Evolutionary conservation across 2,329 filamentous ascomycete species (phyloP).

Genomic region (Ophiostoma australiae): DNA sequence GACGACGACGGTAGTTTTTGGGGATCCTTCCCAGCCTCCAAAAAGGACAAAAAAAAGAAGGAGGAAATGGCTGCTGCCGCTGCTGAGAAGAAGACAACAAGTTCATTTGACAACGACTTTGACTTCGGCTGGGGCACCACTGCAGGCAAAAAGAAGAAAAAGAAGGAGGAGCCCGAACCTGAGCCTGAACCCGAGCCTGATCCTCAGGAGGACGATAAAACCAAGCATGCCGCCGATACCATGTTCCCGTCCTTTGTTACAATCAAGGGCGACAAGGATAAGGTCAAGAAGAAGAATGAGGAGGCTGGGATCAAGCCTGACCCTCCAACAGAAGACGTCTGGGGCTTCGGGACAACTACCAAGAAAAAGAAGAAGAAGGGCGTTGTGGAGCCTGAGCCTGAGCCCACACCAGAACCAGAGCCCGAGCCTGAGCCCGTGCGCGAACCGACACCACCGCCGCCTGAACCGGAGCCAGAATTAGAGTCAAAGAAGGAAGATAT

Average conservation of each 20-base stretch:
- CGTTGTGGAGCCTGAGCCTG: constrained; percentile 25
- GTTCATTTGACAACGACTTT: not conserved
- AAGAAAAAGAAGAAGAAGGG: constrained; percentile 19
- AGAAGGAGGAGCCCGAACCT: constrained; percentile 23
- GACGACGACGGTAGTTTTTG: constrained; percentile 20
- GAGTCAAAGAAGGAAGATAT: constrained; percentile 24
- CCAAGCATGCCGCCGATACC: constrained; percentile 9
- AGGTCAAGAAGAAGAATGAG: constrained; percentile 17
- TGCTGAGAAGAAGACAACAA: not conserved
- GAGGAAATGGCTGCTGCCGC: not conserved
- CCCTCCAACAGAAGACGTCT: constrained; percentile 27
- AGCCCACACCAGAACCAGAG: constrained; percentile 26
- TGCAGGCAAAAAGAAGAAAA: constrained; percentile 28
- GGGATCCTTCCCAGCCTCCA: constrained; percentile 18
- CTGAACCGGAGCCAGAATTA: constrained; percentile 19
- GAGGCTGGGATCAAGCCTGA: constrained; percentile 17
- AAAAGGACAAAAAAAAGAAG: constrained; percentile 31
- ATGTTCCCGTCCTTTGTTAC: constrained; percentile 12
- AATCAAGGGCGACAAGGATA: constrained; percentile 23
- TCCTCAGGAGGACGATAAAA: not conserved
- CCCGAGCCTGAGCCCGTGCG: constrained; percentile 12
- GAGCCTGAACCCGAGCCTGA: constrained; percentile 25
- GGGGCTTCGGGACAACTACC: constrained; percentile 20
- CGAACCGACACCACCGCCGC: constrained; percentile 24
- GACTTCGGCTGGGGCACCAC: constrained; percentile 13